A percentile compares a stretch with the other conserved stretches of the same genome.
Evolutionary conservation across 768 basidiomycete species (phyloP).

Genomic region (Leucocoprinus birnbaumii): DNA sequence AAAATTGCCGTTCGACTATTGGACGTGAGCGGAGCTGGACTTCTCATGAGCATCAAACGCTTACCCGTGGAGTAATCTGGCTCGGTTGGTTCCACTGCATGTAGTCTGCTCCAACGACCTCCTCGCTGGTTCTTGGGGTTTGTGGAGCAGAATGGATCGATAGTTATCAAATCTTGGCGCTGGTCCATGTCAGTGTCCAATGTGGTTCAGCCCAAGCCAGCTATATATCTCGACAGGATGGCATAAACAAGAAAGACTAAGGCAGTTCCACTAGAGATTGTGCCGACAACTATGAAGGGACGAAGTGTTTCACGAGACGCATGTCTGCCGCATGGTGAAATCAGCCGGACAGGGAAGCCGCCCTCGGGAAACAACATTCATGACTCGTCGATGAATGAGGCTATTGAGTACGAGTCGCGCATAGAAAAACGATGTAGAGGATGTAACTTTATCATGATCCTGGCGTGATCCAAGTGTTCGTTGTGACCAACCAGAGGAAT

Average conservation of each 20-base stretch:
- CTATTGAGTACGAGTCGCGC: too few relatives aligned
- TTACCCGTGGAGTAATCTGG: slow-evolving; percentile 38
- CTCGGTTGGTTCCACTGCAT: slow-evolving; percentile 32
- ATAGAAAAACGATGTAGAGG: too few relatives aligned
- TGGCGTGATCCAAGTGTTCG: too few relatives aligned
- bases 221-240: slow-evolving; percentile 1
- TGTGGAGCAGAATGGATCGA: slow-evolving; percentile 40
- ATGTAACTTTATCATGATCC: too few relatives aligned
- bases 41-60: slow-evolving; percentile 14
- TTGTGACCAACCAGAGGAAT: too few relatives aligned
- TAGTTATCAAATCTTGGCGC: slow-evolving; percentile 18
- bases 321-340: background rate
- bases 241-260: background rate
- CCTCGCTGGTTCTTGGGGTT: slow-evolving; percentile 38
- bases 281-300: background rate
- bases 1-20: slow-evolving; percentile 48
- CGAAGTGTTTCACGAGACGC: background rate
- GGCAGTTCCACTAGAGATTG: background rate
- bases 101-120: slow-evolving; percentile 40
- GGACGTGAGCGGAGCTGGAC: background rate
- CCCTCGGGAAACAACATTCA: background rate
- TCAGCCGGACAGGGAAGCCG: too few relatives aligned
- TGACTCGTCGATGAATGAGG: too few relatives aligned
- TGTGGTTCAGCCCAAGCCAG: background rate
- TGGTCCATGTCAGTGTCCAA: background rate